Evolutionary conservation across 768 basidiomycete species (phyloP).

Genomic region (Pholiota microspora): DNA sequence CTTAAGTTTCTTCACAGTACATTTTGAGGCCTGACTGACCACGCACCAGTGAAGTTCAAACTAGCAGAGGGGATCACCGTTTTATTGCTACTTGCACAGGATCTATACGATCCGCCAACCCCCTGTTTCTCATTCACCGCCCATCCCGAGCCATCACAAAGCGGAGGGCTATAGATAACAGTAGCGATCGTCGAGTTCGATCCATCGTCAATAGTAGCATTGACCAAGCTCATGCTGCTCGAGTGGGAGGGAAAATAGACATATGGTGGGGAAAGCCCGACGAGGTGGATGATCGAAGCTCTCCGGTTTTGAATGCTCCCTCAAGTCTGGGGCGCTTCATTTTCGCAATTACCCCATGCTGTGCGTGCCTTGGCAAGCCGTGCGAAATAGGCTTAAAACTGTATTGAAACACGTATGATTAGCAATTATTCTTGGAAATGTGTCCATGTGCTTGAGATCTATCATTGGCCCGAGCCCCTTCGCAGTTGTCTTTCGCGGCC

Average conservation of each 20-base stretch:
- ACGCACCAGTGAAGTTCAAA: constrained; percentile 22
- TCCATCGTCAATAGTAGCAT: constrained; percentile 17
- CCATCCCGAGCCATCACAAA: constrained; percentile 23
- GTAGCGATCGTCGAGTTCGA: constrained; percentile 11
- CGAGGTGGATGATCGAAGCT: neutral
- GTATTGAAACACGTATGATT: neutral
- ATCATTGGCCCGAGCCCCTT: neutral
- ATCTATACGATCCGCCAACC: constrained; percentile 12
- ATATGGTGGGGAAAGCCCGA: neutral
- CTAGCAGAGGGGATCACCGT: constrained; percentile 12
- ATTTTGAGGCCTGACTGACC: neutral
- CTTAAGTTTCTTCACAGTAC: neutral
- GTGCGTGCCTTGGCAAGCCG: neutral
- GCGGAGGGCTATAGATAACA: constrained; percentile 14
- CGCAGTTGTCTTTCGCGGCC: neutral
- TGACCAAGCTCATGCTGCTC: constrained; percentile 14
- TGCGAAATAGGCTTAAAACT: neutral
- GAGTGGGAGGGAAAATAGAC: neutral
- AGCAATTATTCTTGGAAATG: neutral
- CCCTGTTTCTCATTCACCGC: constrained; percentile 1
- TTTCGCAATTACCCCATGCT: neutral
- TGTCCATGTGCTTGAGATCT: neutral
- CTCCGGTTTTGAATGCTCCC: neutral
- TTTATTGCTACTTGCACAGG: constrained; percentile 5
- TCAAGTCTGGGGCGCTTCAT: neutral